phyloP scores from a whole-genome alignment of 2,329 filamentous ascomycete genomes.

The Trichoderma sp. region DNA sequence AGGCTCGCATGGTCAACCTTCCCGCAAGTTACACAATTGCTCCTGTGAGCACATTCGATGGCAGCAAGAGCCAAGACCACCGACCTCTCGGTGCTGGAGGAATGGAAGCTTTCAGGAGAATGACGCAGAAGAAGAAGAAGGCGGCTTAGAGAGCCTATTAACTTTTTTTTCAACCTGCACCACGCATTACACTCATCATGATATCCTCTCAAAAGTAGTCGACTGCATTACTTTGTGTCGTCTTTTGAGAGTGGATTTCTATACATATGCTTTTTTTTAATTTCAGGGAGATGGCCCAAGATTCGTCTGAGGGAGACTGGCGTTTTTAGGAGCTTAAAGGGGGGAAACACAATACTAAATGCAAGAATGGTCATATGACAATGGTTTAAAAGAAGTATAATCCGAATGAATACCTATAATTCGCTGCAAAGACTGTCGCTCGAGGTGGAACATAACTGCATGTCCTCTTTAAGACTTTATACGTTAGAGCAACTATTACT shows the following conservation, averaged over 20 bases:
- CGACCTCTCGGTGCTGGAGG: slow-evolving; percentile 64
- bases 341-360: background rate
- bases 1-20: slow-evolving; percentile 57
- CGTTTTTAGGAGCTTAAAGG: slow-evolving; percentile 15
- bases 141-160: slow-evolving; percentile 27
- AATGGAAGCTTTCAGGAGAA: slow-evolving; percentile 65
- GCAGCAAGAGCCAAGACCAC: slow-evolving; percentile 52
- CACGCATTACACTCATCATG: background rate
- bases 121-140: slow-evolving; percentile 66
- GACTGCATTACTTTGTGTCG: background rate
- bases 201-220: background rate
- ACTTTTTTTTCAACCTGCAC: background rate
- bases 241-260: background rate
- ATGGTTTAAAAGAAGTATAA: background rate
- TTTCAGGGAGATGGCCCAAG: background rate
- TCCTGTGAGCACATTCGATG: slow-evolving; percentile 63
- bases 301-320: background rate
- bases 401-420: background rate
- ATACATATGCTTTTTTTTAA: background rate
- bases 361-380: slow-evolving; percentile 10
- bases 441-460: background rate
- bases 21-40: slow-evolving; percentile 62
- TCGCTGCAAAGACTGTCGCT: background rate
- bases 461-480: background rate
- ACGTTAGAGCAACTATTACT: background rate